Conservation (phyloP, 2,329 filamentous ascomycete genomes). For the Claviceps lovelessii region DNA sequence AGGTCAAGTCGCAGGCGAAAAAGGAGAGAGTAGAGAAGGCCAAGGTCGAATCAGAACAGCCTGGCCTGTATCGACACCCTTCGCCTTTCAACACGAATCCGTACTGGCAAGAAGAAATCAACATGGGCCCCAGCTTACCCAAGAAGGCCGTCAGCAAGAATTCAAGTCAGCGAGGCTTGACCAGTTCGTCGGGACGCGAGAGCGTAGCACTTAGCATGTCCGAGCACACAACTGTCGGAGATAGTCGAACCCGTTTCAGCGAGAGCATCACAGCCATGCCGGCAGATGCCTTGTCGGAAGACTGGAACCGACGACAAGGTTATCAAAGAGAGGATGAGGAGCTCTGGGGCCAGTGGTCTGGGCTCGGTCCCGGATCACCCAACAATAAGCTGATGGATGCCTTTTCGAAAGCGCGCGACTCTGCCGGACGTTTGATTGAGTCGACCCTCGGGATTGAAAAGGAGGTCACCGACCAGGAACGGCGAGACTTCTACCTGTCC, state of each 20-base stretch:
- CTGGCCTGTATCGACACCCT: constrained; percentile 62
- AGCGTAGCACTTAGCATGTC: constrained; percentile 31
- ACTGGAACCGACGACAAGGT: constrained; percentile 57
- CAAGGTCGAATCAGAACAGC: constrained; percentile 52
- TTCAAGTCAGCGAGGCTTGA: constrained; percentile 44
- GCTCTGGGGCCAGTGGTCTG: constrained; percentile 50
- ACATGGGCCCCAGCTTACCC: constrained; percentile 60
- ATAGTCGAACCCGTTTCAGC: constrained; percentile 21
- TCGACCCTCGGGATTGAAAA: constrained; percentile 38
- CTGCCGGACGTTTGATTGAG: constrained; percentile 39
- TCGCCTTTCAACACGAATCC: constrained; percentile 75
- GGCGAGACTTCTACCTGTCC: constrained; percentile 47
- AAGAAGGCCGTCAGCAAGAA: constrained; percentile 46
- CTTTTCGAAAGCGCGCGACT: constrained; percentile 43
- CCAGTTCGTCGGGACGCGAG: constrained; percentile 40
- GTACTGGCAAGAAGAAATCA: constrained; percentile 79
- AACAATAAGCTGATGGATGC: constrained; percentile 45
- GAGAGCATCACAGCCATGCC: constrained; percentile 16
- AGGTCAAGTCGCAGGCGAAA: constrained; percentile 55
- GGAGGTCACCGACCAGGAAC: constrained; percentile 34
- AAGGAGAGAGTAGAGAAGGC: constrained; percentile 52
- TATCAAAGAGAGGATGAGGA: constrained; percentile 84
- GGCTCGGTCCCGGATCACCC: constrained; percentile 26
- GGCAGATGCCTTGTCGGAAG: constrained; percentile 30
- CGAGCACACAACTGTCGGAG: constrained; percentile 23